Base-by-base conservation (phyloP, 2,329 filamentous ascomycete genomes). In the Fusarium sterilihyphosum region DNA sequence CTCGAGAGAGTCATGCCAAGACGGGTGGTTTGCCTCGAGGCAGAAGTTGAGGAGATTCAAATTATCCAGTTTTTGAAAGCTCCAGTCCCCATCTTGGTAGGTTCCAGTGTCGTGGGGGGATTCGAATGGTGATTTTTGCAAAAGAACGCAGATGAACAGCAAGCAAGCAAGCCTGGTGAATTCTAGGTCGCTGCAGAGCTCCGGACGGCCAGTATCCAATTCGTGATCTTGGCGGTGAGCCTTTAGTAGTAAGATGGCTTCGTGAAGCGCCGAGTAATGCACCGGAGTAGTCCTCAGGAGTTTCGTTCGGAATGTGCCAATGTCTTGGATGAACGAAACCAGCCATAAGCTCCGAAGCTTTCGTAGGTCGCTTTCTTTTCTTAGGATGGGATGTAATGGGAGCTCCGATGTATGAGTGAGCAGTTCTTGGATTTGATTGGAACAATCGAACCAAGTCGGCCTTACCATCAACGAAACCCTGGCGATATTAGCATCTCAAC, bases 401-500 rank as follows among this genome's bases (percentile, higher is more conserved):
- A 31, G 24, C 17, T 57, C 24, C 24, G 53, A 24, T 9, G 13
- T 6, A 6, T 38, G 41, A 8, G 11, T 26, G 4, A 52, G 63
- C 1, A 67, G 24, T 3, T 65, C 64, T 40, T 65, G 41, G 14
- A 67, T 65, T 31, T 67, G 64, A 11, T 67, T 67, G 9, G 64
- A 67, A 46, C 64, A 67, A 10, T 67, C 61, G 16, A 67, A 50
- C 64, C 64, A 67, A 11, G 50, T 65, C 1, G 64, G 64, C 7
- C 54, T 65, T 11, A 43, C 37, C 61, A 65, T 67, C 6, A 50
- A 53, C 1, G 64, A 67, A 11, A 54, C 64, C 61, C 63, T 22
- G 14, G 22, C 4, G 6, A 29, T 41, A 18, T 57, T 14, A 58
- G 61, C 29, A 14, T 20, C 24, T 38, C 31, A 49, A 57, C 22